Evolutionary conservation across 306 rosid genomes (phyloP).

Genomic region (Vicia villosa): DNA sequence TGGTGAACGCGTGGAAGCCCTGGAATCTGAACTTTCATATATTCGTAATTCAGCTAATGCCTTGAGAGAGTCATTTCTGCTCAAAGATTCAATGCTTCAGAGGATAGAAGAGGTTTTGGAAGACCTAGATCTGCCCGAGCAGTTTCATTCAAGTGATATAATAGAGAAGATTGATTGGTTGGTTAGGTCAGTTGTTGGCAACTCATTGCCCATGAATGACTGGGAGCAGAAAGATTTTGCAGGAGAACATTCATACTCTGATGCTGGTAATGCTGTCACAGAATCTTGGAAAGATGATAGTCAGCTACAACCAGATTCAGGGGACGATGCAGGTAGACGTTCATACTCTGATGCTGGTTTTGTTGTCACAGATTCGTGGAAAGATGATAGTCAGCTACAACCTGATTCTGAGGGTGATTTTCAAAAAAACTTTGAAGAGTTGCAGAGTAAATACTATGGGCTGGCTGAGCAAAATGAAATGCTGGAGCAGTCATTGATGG

Average conservation of each 20-base stretch:
- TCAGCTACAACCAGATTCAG: constrained; percentile 55
- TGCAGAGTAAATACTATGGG: constrained; percentile 74
- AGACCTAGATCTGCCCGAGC: constrained; percentile 95
- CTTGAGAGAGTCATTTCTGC: constrained; percentile 96
- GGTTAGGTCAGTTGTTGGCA: constrained; percentile 72
- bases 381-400: constrained; percentile 68
- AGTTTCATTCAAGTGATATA: constrained; percentile 87
- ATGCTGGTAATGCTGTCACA: constrained; percentile 68
- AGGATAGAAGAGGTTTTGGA: constrained; percentile 96
- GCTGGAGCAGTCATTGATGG: constrained; percentile 95
- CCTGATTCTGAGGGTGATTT: constrained; percentile 59
- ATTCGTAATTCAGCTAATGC: constrained; percentile 97
- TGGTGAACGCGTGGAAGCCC: constrained; percentile 91
- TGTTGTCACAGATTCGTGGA: constrained; percentile 72
- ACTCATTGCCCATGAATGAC: constrained; percentile 58
- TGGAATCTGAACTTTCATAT: constrained; percentile 97
- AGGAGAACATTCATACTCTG: constrained; percentile 68
- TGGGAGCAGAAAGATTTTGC: constrained; percentile 83
- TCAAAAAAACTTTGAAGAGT: constrained; percentile 72
- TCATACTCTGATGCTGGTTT: constrained; percentile 77
- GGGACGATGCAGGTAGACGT: constrained; percentile 54
- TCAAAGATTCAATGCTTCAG: constrained; percentile 95
- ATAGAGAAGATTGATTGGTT: constrained; percentile 97
- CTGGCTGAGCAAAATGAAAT: constrained; percentile 98
- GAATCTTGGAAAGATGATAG: constrained; percentile 80